Conservation (phyloP, 331 rosid species). For the Phaseolus coccineus region DNA sequence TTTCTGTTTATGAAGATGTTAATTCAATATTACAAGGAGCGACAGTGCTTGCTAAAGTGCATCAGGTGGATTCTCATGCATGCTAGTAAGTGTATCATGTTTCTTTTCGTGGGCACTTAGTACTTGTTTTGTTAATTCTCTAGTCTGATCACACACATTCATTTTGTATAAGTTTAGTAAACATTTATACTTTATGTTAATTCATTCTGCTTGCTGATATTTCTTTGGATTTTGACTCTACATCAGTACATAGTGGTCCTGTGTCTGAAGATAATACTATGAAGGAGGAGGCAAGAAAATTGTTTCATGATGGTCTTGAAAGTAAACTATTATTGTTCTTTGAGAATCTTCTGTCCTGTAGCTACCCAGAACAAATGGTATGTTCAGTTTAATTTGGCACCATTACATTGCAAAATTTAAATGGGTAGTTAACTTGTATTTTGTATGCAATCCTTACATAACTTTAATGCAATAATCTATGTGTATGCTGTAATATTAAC, state of each 20-base stretch:
- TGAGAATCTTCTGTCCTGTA: slow-evolving; percentile 65
- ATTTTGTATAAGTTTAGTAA: slow-evolving; percentile 18
- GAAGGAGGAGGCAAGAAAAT: slow-evolving; percentile 68
- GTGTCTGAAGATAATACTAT: slow-evolving; percentile 58
- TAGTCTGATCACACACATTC: slow-evolving; percentile 17
- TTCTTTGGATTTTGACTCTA: slow-evolving; percentile 38
- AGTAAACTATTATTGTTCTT: slow-evolving; percentile 64
- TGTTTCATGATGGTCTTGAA: slow-evolving; percentile 83
- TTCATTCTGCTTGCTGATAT: slow-evolving; percentile 38
- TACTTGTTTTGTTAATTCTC: slow-evolving; percentile 29
- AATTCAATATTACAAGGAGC: slow-evolving; percentile 82
- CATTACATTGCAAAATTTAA: slow-evolving; percentile 14
- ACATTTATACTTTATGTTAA: slow-evolving; percentile 22
- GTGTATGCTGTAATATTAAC: slow-evolving; percentile 8
- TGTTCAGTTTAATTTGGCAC: slow-evolving; percentile 28
- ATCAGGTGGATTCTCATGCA: slow-evolving; percentile 79
- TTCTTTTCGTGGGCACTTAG: slow-evolving; percentile 21
- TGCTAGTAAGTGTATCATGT: slow-evolving; percentile 69
- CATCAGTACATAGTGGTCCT: slow-evolving; percentile 73
- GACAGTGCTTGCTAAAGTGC: slow-evolving; percentile 95
- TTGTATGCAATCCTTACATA: background rate
- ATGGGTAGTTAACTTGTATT: slow-evolving; percentile 18
- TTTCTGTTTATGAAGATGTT: slow-evolving; percentile 58
- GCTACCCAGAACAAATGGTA: slow-evolving; percentile 85
- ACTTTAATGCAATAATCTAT: slow-evolving; percentile 14